phyloP scores from a whole-genome alignment of 345 rosid species.

The Excoecaria cochinchinensis region DNA sequence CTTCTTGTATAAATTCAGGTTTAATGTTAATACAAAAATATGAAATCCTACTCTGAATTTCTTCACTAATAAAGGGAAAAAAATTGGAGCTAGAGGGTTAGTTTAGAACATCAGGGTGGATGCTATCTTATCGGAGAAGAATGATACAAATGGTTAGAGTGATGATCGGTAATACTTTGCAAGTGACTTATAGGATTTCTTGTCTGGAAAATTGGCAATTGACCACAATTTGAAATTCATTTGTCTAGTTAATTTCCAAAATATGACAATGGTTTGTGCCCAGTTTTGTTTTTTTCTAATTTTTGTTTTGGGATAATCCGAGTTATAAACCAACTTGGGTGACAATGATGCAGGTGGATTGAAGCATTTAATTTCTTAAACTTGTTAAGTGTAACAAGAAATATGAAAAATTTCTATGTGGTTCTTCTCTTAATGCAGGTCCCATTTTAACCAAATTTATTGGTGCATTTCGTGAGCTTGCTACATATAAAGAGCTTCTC shows the following conservation, averaged over 20 bases:
- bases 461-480: constrained; percentile 71
- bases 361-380: constrained; percentile 9
- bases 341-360: not conserved
- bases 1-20: too few relatives aligned
- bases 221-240: not conserved
- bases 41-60: too few relatives aligned
- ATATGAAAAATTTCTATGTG: constrained; percentile 1
- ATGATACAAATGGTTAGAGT: not conserved
- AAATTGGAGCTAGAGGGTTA: not conserved
- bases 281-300: not conserved
- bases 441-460: constrained; percentile 73
- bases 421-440: constrained; percentile 44
- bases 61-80: too few relatives aligned
- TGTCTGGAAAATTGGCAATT: not conserved
- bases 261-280: not conserved
- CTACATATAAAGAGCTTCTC: constrained; percentile 76
- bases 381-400: not conserved
- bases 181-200: not conserved
- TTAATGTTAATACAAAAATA: too few relatives aligned
- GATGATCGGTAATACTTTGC: not conserved
- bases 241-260: not conserved
- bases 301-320: not conserved
- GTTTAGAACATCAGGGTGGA: not conserved
- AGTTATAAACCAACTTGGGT: not conserved
- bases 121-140: not conserved